Conservation (phyloP, 345 rosid species). For the Erysimum cheiranthoides region DNA sequence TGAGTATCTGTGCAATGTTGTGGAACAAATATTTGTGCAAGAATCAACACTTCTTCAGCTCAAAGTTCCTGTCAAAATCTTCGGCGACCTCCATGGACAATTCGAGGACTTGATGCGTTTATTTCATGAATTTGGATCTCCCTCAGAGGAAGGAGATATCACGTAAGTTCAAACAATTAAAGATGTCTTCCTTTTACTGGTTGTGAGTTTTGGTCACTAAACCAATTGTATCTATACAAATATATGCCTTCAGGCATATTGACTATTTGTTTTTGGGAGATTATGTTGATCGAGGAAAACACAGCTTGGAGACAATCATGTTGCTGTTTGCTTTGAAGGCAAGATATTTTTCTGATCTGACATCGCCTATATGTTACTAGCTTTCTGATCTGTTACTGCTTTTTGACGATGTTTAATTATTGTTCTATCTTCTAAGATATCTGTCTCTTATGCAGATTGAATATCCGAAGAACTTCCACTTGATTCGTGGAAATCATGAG, state of each 20-base stretch:
- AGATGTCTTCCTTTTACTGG: neutral
- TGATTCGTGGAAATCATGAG: constrained; percentile 95
- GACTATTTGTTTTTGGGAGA: constrained; percentile 96
- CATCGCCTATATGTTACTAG: neutral
- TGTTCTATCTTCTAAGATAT: constrained; percentile 16
- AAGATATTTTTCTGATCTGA: constrained; percentile 32
- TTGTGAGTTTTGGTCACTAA: constrained; percentile 12
- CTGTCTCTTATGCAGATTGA: constrained; percentile 62
- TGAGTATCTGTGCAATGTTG: constrained; percentile 74
- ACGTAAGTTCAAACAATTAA: constrained; percentile 60
- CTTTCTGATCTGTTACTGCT: constrained; percentile 1
- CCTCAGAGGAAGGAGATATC: constrained; percentile 84
- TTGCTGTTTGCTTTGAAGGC: constrained; percentile 96
- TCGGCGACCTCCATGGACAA: constrained; percentile 90
- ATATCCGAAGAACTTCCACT: constrained; percentile 78
- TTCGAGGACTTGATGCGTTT: constrained; percentile 82
- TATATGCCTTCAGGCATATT: constrained; percentile 61
- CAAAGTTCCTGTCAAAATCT: constrained; percentile 77
- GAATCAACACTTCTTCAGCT: constrained; percentile 85
- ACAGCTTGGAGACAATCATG: constrained; percentile 85
- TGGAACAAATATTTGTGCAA: constrained; percentile 65
- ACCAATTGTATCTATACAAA: neutral
- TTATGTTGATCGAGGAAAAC: constrained; percentile 92
- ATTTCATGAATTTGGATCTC: constrained; percentile 80
- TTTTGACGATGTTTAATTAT: constrained; percentile 2